Percentiles rank a stretch among this genome's conserved stretches.
Conservation (phyloP, 352 stramenopile species). For the Pythium vanterpoolii region DNA sequence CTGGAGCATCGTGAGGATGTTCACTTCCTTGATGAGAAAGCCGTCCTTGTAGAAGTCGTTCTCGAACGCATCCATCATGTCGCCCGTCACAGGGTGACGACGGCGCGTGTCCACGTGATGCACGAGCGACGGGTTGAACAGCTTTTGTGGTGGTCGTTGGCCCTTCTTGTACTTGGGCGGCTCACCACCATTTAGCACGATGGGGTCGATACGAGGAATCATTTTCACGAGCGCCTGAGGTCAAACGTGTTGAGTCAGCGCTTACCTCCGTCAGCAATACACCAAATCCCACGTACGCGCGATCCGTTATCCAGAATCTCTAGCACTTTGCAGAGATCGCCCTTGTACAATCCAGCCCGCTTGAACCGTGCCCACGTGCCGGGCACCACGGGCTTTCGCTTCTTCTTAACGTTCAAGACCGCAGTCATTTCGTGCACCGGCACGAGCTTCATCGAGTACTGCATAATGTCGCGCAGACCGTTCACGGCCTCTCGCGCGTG, state of each 20-base stretch:
- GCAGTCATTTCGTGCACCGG: conserved; percentile 89
- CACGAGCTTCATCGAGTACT: conserved; percentile 89
- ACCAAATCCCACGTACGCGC: conserved; percentile 34
- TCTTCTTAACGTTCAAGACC: conserved; percentile 84
- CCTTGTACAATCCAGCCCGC: conserved; percentile 84
- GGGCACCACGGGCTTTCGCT: conserved; percentile 73
- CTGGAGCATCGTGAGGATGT: conserved; percentile 82
- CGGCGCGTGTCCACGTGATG: conserved; percentile 58
- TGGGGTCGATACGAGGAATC: conserved; percentile 77
- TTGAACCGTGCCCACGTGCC: conserved; percentile 86
- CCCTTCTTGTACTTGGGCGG: conserved; percentile 89
- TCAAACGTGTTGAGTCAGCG: background rate
- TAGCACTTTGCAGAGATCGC: conserved; percentile 84
- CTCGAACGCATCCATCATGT: conserved; percentile 89
- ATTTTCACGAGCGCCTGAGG: conserved; percentile 78
- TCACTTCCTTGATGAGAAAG: conserved; percentile 86
- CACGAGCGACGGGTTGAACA: conserved; percentile 74
- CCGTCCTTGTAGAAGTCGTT: conserved; percentile 88
- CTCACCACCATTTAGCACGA: conserved; percentile 68
- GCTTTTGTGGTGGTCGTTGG: conserved; percentile 81
- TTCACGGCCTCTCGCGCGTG: conserved; percentile 85
- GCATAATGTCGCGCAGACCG: conserved; percentile 77
- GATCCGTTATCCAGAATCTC: conserved; percentile 86
- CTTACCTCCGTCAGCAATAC: no score
- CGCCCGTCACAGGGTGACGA: conserved; percentile 60